A percentile compares a stretch with the other conserved stretches of the same genome.
phyloP scores from a whole-genome alignment of 1,284 basidiomycete species.

The Ceratobasidium sp. region DNA sequence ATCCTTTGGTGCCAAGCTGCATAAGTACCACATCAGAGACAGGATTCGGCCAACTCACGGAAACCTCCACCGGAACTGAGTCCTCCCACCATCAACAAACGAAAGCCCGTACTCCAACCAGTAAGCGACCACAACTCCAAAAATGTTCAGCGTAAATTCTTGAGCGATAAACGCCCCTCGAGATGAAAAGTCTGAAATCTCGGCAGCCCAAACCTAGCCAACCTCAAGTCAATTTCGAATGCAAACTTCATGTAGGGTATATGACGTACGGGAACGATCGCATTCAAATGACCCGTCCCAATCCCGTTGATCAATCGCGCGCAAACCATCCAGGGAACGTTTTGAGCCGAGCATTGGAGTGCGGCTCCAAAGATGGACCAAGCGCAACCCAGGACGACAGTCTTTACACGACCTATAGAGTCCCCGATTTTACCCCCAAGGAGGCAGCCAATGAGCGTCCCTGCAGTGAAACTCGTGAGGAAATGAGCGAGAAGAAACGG shows the following conservation, averaged over 20 bases:
- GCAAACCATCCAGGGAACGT: conserved; percentile 60
- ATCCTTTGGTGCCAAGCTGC: conserved; percentile 47
- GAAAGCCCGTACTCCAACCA: conserved; percentile 63
- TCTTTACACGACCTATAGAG: conserved; percentile 57
- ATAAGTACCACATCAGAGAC: conserved; percentile 42
- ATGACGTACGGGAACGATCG: conserved; percentile 61
- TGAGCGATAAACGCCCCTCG: conserved; percentile 51
- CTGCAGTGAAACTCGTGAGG: conserved; percentile 54
- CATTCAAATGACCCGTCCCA: conserved; percentile 61
- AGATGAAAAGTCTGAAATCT: conserved; percentile 46
- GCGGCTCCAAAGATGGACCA: conserved; percentile 60
- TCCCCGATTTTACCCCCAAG: conserved; percentile 58
- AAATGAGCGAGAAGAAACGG: conserved; percentile 43
- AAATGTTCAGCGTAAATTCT: conserved; percentile 57
- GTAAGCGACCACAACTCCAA: conserved; percentile 62
- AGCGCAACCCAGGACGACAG: conserved; percentile 54
- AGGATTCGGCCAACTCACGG: conserved; percentile 13
- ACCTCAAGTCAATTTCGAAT: neutral
- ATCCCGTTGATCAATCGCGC: conserved; percentile 62
- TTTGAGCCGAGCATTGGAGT: conserved; percentile 60
- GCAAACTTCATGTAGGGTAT: conserved; percentile 44
- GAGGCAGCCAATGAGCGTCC: conserved; percentile 60
- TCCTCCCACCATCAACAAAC: conserved; percentile 57
- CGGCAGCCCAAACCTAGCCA: conserved; percentile 28
- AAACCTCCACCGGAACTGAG: conserved; percentile 56